These are phyloP conservation scores for Calonectria multiphialidica DNA, from an alignment of 2,329 filamentous ascomycete genomes.

Conservation along the genomic window DNA sequence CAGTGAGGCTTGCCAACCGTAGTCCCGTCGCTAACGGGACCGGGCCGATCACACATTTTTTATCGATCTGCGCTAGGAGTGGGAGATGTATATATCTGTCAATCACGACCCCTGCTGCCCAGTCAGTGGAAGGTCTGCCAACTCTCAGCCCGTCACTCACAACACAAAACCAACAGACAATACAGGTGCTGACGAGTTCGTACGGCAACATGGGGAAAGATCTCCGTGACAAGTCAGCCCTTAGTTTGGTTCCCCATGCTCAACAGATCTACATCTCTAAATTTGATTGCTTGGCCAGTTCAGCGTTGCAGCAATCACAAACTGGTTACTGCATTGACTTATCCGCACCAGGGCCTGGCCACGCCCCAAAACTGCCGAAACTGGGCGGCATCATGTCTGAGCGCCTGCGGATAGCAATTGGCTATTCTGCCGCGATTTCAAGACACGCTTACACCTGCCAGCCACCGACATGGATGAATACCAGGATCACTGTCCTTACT, in stretches of 20 bases:
- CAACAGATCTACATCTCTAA: neutral
- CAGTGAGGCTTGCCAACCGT: slow-evolving; percentile 3
- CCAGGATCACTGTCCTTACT: neutral
- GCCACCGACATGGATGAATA: neutral
- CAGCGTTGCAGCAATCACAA: neutral
- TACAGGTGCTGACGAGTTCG: neutral
- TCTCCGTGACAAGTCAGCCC: neutral
- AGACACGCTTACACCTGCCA: neutral
- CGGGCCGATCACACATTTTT: slow-evolving; percentile 5
- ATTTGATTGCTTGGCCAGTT: neutral
- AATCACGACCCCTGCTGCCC: neutral
- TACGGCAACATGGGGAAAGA: neutral
- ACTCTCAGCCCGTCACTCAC: neutral
- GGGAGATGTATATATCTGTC: slow-evolving; percentile 11
- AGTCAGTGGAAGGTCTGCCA: neutral
- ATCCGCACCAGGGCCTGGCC: neutral
- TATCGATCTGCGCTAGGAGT: slow-evolving; percentile 16
- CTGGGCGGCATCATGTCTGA: too few species aligned
- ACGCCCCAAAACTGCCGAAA: neutral
- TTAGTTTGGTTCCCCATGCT: neutral
- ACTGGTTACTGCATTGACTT: neutral
- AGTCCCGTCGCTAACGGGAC: neutral
- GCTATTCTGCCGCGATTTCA: neutral
- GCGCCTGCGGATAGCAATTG: neutral
- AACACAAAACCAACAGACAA: neutral